Conservation (phyloP, 768 basidiomycete species). For the Boletus sp. region DNA sequence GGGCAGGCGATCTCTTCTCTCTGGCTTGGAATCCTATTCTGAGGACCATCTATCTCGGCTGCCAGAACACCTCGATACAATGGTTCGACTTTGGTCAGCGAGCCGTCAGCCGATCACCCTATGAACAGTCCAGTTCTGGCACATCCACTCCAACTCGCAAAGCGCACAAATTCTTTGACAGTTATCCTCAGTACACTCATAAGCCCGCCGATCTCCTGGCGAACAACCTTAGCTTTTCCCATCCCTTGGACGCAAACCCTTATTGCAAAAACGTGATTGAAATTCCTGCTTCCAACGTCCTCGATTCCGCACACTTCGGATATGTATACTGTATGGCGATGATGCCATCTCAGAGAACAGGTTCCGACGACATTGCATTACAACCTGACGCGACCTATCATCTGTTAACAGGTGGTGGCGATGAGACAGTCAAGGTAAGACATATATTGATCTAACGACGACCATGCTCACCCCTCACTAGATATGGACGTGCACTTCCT, state of each 20-base stretch:
- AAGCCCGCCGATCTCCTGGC: constrained; percentile 68
- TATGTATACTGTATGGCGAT: constrained; percentile 86
- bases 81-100: constrained; percentile 65
- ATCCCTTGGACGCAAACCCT: constrained; percentile 33
- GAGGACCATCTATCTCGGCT: constrained; percentile 80
- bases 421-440: constrained; percentile 81
- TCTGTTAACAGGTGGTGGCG: constrained; percentile 86
- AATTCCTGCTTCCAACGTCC: constrained; percentile 67
- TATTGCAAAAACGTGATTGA: constrained; percentile 34
- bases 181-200: constrained; percentile 72
- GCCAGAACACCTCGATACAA: constrained; percentile 91
- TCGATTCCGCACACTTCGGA: constrained; percentile 91
- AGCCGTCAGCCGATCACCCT: neutral
- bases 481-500: constrained; percentile 64
- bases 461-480: constrained; percentile 24
- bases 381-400: constrained; percentile 35
- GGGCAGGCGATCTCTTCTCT: constrained; percentile 86
- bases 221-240: constrained; percentile 46
- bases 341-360: constrained; percentile 40
- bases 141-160: constrained; percentile 43
- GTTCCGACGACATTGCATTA: constrained; percentile 30
- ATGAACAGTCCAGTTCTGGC: constrained; percentile 26
- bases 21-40: constrained; percentile 70
- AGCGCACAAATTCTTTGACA: constrained; percentile 90
- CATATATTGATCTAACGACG: neutral